Conservation (phyloP, 2,329 filamentous ascomycete genomes). For the Trichophyton rubrum region DNA sequence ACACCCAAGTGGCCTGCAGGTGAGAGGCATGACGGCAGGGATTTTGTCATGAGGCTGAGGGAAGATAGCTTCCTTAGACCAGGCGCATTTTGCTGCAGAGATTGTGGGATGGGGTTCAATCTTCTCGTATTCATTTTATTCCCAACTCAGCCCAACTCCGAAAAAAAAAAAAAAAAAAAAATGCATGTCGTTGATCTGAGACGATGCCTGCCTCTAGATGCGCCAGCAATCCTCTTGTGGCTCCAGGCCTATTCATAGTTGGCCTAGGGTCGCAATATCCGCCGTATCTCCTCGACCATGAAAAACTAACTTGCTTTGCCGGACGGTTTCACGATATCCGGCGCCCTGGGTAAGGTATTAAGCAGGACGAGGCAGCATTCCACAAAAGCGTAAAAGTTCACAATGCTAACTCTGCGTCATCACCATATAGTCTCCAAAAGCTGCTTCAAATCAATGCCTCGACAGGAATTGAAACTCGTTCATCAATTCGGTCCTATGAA, state of each 20-base stretch:
- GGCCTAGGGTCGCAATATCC: conserved; percentile 2
- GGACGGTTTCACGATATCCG: neutral
- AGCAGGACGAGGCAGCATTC: neutral
- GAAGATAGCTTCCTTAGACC: too few species aligned
- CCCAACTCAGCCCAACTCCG: too few species aligned
- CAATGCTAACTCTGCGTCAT: neutral
- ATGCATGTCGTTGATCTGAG: too few species aligned
- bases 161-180: too few species aligned
- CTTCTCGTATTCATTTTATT: too few species aligned
- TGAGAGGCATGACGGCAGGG: too few species aligned
- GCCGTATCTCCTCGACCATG: neutral
- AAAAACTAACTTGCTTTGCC: neutral
- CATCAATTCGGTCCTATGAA: neutral
- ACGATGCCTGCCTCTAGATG: too few species aligned
- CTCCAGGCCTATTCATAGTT: conserved; percentile 15
- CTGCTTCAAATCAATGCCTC: neutral
- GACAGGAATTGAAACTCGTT: neutral
- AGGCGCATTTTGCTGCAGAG: too few species aligned
- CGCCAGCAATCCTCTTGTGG: too few species aligned
- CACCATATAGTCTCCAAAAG: neutral
- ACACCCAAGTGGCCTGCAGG: too few species aligned
- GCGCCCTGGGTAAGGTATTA: neutral
- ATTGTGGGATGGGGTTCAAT: too few species aligned
- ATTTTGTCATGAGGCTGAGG: too few species aligned
- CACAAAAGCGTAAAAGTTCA: neutral